Conservation (phyloP, 2,329 filamentous ascomycete genomes). For the Alternaria triticimaculans region DNA sequence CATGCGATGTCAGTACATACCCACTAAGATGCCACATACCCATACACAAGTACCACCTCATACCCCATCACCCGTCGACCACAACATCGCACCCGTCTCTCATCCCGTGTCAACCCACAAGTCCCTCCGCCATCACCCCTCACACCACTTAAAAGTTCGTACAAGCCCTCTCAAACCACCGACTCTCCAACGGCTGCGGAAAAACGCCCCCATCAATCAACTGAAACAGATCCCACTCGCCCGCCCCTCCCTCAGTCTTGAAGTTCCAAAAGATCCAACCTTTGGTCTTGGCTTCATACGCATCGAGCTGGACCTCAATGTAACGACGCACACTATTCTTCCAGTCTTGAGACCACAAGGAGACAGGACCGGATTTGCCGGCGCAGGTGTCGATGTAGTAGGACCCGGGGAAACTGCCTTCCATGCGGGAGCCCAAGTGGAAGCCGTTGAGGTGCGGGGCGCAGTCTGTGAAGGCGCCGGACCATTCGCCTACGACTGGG, state of each 20-base stretch:
- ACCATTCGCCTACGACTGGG: conserved; percentile 70
- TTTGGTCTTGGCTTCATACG: conserved; percentile 57
- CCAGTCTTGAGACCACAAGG: conserved; percentile 55
- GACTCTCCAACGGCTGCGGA: conserved; percentile 46
- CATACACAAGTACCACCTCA: not conserved
- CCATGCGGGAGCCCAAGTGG: conserved; percentile 63
- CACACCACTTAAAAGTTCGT: conserved; percentile 19
- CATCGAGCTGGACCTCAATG: conserved; percentile 62
- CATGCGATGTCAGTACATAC: not conserved
- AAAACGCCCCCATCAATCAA: conserved; percentile 59
- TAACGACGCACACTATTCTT: conserved; percentile 58
- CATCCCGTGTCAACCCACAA: too few species aligned
- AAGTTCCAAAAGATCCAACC: conserved; percentile 67
- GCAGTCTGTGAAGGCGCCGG: conserved; percentile 68
- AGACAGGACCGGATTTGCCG: conserved; percentile 57
- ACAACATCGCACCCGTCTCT: not conserved
- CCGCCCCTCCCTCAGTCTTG: conserved; percentile 59
- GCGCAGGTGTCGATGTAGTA: conserved; percentile 61
- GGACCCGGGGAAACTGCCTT: conserved; percentile 60
- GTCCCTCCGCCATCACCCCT: not conserved
- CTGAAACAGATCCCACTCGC: conserved; percentile 62
- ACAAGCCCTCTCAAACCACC: conserved; percentile 40
- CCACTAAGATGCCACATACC: not conserved
- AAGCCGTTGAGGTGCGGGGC: conserved; percentile 56
- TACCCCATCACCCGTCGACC: not conserved